Percentiles rank a stretch among this genome's conserved stretches.
These are phyloP conservation scores for Solanum infundibuliforme DNA, from an alignment of 257 asterid genomes.

Conservation along the genomic window DNA sequence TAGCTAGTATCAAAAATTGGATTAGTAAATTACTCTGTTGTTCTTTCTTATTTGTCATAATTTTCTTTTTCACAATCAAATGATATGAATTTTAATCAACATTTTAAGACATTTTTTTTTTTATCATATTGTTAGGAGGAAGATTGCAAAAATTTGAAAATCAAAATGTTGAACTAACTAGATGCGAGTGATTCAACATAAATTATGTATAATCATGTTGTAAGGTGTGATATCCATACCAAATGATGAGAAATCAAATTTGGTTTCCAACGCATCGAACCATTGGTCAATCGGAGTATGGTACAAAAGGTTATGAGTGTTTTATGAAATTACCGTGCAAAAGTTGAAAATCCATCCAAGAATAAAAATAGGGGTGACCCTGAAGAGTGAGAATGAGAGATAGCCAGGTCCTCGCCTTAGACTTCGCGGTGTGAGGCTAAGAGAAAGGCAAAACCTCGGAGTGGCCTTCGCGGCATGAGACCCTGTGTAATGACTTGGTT, in stretches of 20 bases:
- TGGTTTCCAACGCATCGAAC: background rate
- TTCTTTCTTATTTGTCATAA: background rate
- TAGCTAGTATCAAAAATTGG: background rate
- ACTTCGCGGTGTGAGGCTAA: background rate
- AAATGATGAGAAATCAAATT: background rate
- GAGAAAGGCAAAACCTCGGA: background rate
- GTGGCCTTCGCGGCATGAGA: background rate
- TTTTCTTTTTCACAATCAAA: background rate
- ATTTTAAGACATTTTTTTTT: too few relatives aligned
- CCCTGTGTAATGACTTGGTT: background rate
- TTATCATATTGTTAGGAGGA: background rate
- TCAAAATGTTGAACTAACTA: background rate
- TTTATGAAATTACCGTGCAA: background rate
- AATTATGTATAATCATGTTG: background rate
- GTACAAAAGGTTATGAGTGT: background rate
- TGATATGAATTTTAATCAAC: too few relatives aligned
- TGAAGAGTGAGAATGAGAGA: background rate
- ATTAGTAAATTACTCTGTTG: too few relatives aligned
- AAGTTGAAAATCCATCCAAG: background rate
- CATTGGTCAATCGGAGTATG: background rate
- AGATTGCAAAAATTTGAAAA: background rate
- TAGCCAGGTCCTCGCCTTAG: background rate
- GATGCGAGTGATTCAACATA: background rate
- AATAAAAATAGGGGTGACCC: background rate
- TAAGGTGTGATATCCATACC: background rate